Percentiles rank a stretch among this genome's conserved stretches.
Conservation (phyloP, 1,284 basidiomycete species). For the Lignosus rhinocerotis region DNA sequence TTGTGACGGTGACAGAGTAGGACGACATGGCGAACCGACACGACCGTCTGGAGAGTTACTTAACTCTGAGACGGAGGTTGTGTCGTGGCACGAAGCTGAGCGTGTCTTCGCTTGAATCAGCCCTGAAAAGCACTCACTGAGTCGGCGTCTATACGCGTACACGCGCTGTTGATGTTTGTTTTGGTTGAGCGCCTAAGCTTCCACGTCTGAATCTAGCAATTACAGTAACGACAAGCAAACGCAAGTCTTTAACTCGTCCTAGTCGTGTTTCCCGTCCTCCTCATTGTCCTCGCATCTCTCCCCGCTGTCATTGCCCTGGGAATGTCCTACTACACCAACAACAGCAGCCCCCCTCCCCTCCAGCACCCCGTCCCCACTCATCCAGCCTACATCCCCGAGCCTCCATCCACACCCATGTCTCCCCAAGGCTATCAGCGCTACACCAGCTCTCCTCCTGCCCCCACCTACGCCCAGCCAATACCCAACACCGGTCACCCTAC, state of each 20-base stretch:
- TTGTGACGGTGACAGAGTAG: constrained; percentile 56
- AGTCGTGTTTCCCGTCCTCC: too few species aligned
- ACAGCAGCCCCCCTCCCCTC: constrained; percentile 75
- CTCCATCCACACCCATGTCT: constrained; percentile 77
- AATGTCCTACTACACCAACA: constrained; percentile 48
- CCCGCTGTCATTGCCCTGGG: constrained; percentile 1
- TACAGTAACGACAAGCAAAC: too few species aligned
- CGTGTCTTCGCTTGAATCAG: neutral
- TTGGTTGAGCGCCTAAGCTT: neutral
- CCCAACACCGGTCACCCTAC: constrained; percentile 29
- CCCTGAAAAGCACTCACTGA: neutral
- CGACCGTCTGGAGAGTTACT: constrained; percentile 1
- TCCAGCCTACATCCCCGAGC: constrained; percentile 87
- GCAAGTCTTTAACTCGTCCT: too few species aligned
- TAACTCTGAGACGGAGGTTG: neutral
- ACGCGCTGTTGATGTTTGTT: constrained; percentile 7
- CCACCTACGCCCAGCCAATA: constrained; percentile 38
- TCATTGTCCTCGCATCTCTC: too few species aligned
- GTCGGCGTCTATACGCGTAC: constrained; percentile 9
- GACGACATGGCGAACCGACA: constrained; percentile 39
- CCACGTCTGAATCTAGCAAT: constrained; percentile 23
- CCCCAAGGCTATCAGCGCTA: constrained; percentile 78
- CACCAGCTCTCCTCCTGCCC: constrained; percentile 54
- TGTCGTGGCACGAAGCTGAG: constrained; percentile 16
- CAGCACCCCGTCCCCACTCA: constrained; percentile 91